These are phyloP conservation scores for Ophiocordyceps camponoti-floridani DNA, from an alignment of 2,329 filamentous ascomycete species.

Conservation along the genomic window DNA sequence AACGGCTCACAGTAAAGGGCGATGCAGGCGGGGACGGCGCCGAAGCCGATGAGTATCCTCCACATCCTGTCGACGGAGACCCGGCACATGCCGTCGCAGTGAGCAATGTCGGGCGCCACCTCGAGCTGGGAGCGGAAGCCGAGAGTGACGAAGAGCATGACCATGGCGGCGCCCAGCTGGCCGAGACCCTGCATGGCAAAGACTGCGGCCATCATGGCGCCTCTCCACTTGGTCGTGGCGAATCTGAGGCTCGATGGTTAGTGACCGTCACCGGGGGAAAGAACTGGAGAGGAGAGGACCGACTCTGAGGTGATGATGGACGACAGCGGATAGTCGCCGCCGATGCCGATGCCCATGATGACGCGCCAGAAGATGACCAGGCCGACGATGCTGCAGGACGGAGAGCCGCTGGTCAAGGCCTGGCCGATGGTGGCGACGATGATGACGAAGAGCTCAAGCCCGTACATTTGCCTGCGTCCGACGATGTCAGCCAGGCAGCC, in stretches of 20 bases:
- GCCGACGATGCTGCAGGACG: conserved; percentile 43
- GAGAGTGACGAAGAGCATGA: conserved; percentile 57
- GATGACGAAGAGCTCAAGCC: conserved; percentile 62
- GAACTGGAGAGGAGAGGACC: conserved; percentile 2
- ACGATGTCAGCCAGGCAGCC: conserved; percentile 62
- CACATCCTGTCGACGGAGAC: conserved; percentile 66
- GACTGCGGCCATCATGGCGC: conserved; percentile 73
- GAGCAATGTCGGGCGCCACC: conserved; percentile 26
- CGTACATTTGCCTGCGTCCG: conserved; percentile 56
- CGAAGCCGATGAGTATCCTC: conserved; percentile 65
- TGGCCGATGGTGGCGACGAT: conserved; percentile 64
- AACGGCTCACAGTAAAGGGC: conserved; percentile 58
- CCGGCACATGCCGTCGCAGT: conserved; percentile 28
- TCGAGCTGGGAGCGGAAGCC: conserved; percentile 50
- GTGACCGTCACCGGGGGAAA: neutral
- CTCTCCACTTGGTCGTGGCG: conserved; percentile 69
- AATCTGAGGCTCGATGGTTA: conserved; percentile 17
- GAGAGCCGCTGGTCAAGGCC: conserved; percentile 44
- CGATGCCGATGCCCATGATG: conserved; percentile 37
- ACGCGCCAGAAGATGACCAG: conserved; percentile 69
- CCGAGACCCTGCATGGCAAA: conserved; percentile 81
- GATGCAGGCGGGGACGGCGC: conserved; percentile 61
- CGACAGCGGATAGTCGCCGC: conserved; percentile 57
- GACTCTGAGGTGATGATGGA: conserved; percentile 74
- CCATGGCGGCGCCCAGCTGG: conserved; percentile 56